phyloP scores from a whole-genome alignment of 129 eudicot species.

The Flaveria trinervia region DNA sequence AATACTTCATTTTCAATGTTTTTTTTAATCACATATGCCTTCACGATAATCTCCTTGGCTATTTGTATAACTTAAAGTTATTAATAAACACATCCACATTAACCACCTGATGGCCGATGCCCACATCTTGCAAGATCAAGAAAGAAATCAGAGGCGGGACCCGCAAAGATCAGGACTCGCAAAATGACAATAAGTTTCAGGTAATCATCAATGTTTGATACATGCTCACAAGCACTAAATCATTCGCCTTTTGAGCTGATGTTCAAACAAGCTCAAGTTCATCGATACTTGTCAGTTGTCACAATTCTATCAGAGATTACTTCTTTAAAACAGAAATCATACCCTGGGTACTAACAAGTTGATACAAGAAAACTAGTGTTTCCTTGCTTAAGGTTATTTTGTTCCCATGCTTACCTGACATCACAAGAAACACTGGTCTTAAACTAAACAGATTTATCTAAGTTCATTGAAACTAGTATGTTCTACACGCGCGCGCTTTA shows the following conservation, averaged over 20 bases:
- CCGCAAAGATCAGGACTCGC: conserved; percentile 62
- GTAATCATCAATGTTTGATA: conserved; percentile 34
- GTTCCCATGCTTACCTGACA: conserved; percentile 90
- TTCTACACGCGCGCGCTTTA: too few relatives aligned
- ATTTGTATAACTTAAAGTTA: conserved; percentile 30
- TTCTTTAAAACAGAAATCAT: conserved; percentile 83
- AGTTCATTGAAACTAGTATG: too few relatives aligned
- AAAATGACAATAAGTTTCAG: conserved; percentile 74
- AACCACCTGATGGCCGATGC: conserved; percentile 51
- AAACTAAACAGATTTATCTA: background rate
- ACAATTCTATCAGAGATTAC: conserved; percentile 59
- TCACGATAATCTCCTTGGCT: conserved; percentile 51
- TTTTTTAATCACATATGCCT: conserved; percentile 51
- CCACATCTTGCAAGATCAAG: conserved; percentile 85
- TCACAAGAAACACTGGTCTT: conserved; percentile 12
- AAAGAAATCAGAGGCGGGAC: conserved; percentile 49
- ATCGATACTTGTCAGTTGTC: conserved; percentile 39
- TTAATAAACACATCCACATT: conserved; percentile 47
- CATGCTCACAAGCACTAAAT: conserved; percentile 59
- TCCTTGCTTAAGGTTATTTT: conserved; percentile 68
- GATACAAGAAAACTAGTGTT: conserved; percentile 78
- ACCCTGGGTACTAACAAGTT: conserved; percentile 98
- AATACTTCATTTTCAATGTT: conserved; percentile 58
- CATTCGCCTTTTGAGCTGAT: conserved; percentile 47
- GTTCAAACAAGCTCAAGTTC: conserved; percentile 48